Percentiles rank a stretch among this genome's conserved stretches.
These are phyloP conservation scores for Carex cristatella DNA, from an alignment of 176 grass and related monocot genomes.

Conservation along the genomic window DNA sequence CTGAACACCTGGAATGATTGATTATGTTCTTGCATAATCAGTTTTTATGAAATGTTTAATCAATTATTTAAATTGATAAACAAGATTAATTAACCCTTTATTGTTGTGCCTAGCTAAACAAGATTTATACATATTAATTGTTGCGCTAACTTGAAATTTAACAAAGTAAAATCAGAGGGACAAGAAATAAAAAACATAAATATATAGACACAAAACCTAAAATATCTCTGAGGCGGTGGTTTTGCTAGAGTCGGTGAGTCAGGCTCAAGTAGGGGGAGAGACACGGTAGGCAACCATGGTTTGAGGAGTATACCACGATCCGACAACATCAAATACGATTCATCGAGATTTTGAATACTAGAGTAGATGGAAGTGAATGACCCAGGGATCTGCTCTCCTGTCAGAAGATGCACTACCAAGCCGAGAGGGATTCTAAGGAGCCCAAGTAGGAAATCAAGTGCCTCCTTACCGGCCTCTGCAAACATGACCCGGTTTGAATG, in stretches of 20 bases:
- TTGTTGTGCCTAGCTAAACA: not conserved
- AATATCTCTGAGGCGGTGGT: constrained; percentile 11
- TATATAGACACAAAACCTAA: not conserved
- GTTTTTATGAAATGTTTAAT: not conserved
- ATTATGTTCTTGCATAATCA: not conserved
- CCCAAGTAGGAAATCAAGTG: constrained; percentile 67
- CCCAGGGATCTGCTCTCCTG: not conserved
- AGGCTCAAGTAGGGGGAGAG: constrained; percentile 11
- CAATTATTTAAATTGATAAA: not conserved
- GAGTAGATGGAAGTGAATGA: constrained; percentile 31
- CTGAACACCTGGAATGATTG: constrained; percentile 8
- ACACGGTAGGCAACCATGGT: constrained; percentile 20
- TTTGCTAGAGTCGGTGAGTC: not conserved
- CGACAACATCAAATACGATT: constrained; percentile 31
- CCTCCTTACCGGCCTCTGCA: constrained; percentile 58
- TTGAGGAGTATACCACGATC: constrained; percentile 36
- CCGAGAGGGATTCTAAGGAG: constrained; percentile 54
- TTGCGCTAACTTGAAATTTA: not conserved
- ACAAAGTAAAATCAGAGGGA: not conserved
- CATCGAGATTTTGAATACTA: constrained; percentile 31
- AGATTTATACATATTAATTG: not conserved
- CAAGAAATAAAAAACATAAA: not conserved
- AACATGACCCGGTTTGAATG: constrained; percentile 46
- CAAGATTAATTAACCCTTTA: not conserved
- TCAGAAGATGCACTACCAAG: constrained; percentile 36